phyloP scores from a whole-genome alignment of 805 yeast species.

The Yamadazyma olivae region DNA sequence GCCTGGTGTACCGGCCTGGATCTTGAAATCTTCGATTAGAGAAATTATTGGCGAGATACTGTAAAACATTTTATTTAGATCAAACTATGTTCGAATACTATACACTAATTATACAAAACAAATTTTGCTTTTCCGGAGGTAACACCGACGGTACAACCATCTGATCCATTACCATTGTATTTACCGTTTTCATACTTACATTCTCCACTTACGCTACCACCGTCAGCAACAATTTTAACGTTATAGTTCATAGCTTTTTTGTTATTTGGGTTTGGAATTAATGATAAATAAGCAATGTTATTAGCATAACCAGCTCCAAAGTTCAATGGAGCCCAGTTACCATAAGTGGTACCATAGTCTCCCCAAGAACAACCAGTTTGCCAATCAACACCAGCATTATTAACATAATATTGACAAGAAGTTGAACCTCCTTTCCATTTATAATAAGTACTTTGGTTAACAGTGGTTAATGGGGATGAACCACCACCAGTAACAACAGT shows the following conservation, averaged over 20 bases:
- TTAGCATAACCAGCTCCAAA: slow-evolving; percentile 70
- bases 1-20: no score
- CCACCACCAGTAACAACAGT: slow-evolving; percentile 58
- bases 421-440: slow-evolving; percentile 62
- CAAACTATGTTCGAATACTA: no score
- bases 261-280: slow-evolving; percentile 80
- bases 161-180: slow-evolving; percentile 66
- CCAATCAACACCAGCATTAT: slow-evolving; percentile 68
- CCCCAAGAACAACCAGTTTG: slow-evolving; percentile 77
- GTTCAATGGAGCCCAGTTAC: slow-evolving; percentile 80
- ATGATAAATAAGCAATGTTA: slow-evolving; percentile 63
- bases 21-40: no score
- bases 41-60: no score
- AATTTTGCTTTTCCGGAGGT: slow-evolving; percentile 79
- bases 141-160: slow-evolving; percentile 94
- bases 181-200: slow-evolving; percentile 79
- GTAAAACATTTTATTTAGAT: no score
- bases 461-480: slow-evolving; percentile 52
- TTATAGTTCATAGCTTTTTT: slow-evolving; percentile 37
- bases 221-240: slow-evolving; percentile 41
- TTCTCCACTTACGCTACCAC: slow-evolving; percentile 57
- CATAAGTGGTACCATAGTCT: slow-evolving; percentile 51
- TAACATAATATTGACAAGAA: slow-evolving; percentile 72
- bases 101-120: slow-evolving; percentile 60
- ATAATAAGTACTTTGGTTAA: slow-evolving; percentile 57